phyloP scores from a whole-genome alignment of 2,329 filamentous ascomycete genomes.

The Diaporthe batatas region DNA sequence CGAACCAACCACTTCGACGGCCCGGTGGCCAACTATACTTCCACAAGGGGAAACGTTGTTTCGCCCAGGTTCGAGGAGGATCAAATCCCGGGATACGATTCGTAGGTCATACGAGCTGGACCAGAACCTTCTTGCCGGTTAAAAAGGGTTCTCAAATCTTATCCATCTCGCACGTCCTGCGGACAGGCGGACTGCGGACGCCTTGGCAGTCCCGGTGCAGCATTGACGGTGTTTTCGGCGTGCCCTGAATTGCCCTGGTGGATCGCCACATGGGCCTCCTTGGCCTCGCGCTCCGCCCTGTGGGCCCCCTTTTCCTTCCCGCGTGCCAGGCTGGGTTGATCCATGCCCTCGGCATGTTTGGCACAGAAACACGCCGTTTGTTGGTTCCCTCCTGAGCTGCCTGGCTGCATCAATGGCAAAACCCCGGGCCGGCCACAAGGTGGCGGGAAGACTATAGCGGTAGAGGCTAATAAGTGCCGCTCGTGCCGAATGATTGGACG shows the following conservation, averaged over 20 bases:
- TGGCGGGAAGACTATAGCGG: neutral
- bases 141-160: conserved; percentile 6
- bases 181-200: conserved; percentile 6
- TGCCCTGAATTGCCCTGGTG: neutral
- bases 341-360: conserved; percentile 5
- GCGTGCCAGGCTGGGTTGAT: neutral
- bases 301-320: conserved; percentile 1
- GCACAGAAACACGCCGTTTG: conserved; percentile 5
- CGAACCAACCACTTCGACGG: neutral
- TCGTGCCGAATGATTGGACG: conserved; percentile 1
- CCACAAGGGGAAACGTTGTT: conserved; percentile 3
- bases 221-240: conserved; percentile 17
- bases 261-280: neutral
- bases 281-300: neutral
- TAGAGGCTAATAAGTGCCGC: neutral
- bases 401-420: no score
- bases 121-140: conserved; percentile 7
- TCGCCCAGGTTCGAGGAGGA: conserved; percentile 14
- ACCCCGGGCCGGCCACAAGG: neutral
- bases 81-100: conserved; percentile 16
- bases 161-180: neutral
- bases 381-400: conserved; percentile 24
- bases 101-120: conserved; percentile 7
- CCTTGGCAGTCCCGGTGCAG: neutral
- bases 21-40: neutral